Evolutionary conservation across 2,329 filamentous ascomycete species (phyloP).

Genomic region (Neofusicoccum kwambonambiense): DNA sequence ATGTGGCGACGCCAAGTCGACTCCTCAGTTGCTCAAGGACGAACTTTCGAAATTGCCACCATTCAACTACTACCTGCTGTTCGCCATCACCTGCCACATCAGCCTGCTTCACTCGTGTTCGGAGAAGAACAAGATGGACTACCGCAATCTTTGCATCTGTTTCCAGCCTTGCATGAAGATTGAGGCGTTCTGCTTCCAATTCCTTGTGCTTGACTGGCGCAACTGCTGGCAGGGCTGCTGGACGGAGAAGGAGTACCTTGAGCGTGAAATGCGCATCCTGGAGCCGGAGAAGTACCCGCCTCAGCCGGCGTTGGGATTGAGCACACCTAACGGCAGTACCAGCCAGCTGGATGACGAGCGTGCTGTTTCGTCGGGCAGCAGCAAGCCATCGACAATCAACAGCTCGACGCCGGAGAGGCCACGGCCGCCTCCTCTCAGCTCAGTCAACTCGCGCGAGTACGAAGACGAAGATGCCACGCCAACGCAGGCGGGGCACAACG

Average conservation of each 20-base stretch:
- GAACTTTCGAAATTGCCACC: constrained; percentile 92
- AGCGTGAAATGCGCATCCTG: constrained; percentile 52
- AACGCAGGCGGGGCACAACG: constrained; percentile 34
- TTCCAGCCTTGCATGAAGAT: constrained; percentile 98
- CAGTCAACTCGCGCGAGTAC: constrained; percentile 9
- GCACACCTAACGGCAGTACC: constrained; percentile 13
- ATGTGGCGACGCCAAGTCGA: constrained; percentile 73
- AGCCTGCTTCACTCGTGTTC: constrained; percentile 87
- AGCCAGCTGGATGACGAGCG: constrained; percentile 47
- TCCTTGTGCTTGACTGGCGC: constrained; percentile 91
- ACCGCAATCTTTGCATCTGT: constrained; percentile 91
- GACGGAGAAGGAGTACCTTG: constrained; percentile 78
- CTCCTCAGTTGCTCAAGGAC: constrained; percentile 83
- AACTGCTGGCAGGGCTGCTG: constrained; percentile 97
- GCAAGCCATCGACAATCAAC: constrained; percentile 48
- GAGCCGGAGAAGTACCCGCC: constrained; percentile 19
- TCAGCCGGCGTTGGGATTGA: background rate
- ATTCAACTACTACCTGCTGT: constrained; percentile 96
- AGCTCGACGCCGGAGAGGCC: constrained; percentile 19
- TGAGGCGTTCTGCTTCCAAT: constrained; percentile 91
- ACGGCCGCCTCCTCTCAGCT: constrained; percentile 18
- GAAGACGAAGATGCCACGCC: constrained; percentile 28
- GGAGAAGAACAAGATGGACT: constrained; percentile 98
- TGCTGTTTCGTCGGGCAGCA: constrained; percentile 60
- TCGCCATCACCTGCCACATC: constrained; percentile 94